These are phyloP conservation scores for Trichoderma endophyticum DNA, from an alignment of 2,329 filamentous ascomycete species.

Conservation along the genomic window DNA sequence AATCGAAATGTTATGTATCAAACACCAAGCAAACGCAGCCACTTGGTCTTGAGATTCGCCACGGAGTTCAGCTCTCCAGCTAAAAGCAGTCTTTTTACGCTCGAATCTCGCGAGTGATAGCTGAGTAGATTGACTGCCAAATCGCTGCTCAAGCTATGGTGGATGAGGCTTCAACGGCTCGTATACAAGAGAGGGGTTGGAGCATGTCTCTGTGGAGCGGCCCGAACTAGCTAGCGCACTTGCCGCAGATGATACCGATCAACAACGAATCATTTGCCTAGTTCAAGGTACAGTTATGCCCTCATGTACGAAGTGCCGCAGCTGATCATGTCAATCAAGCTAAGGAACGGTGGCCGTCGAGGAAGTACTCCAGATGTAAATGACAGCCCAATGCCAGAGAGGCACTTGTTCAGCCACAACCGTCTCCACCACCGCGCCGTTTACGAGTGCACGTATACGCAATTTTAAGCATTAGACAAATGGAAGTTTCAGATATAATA, in stretches of 20 bases:
- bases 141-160: background rate
- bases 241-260: conserved; percentile 9
- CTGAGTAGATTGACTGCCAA: background rate
- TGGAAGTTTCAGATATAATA: background rate
- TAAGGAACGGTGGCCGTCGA: conserved; percentile 3
- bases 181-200: background rate
- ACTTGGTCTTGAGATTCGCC: background rate
- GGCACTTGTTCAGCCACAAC: background rate
- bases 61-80: background rate
- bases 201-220: conserved; percentile 6
- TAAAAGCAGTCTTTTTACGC: background rate
- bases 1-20: background rate
- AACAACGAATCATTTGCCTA: conserved; percentile 9
- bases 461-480: background rate
- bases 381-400: background rate
- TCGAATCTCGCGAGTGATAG: background rate
- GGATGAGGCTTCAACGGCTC: background rate
- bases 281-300: conserved; percentile 8
- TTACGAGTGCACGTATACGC: background rate
- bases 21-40: background rate
- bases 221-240: conserved; percentile 6
- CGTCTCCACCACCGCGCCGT: background rate
- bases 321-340: conserved; percentile 11
- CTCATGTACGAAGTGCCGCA: conserved; percentile 15
- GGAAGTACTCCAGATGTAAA: background rate